These are phyloP conservation scores for Nephelium lappaceum DNA, from an alignment of 345 rosid genomes.

Conservation along the genomic window DNA sequence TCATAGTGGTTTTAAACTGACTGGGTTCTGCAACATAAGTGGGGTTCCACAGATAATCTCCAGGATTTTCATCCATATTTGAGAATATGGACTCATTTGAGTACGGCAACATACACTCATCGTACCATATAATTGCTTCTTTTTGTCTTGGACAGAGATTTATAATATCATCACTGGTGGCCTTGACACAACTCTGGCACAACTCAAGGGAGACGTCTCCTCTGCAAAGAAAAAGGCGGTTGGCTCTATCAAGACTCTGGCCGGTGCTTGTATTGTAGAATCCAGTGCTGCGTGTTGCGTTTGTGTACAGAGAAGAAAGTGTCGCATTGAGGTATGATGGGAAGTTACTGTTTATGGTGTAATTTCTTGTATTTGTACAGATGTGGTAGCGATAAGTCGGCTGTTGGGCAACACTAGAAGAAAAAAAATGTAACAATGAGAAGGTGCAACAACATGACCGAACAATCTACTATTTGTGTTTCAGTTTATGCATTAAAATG, in stretches of 20 bases:
- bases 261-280: slow-evolving; percentile 17
- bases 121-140: slow-evolving; percentile 41
- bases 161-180: slow-evolving; percentile 5
- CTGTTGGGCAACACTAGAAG: background rate
- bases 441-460: background rate
- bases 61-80: slow-evolving; percentile 22
- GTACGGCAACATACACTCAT: slow-evolving; percentile 46
- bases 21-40: slow-evolving; percentile 31
- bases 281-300: background rate
- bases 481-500: background rate
- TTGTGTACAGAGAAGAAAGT: slow-evolving; percentile 23
- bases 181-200: slow-evolving; percentile 18
- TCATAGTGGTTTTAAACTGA: slow-evolving; percentile 1
- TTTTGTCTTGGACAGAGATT: slow-evolving; percentile 38
- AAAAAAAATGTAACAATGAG: background rate
- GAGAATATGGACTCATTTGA: slow-evolving; percentile 41
- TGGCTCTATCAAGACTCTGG: slow-evolving; percentile 3
- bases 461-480: background rate
- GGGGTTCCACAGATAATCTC: slow-evolving; percentile 5
- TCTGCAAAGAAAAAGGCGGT: slow-evolving; percentile 28
- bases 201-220: background rate
- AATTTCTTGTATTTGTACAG: background rate
- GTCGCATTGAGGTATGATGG: slow-evolving; percentile 21
- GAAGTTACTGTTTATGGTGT: slow-evolving; percentile 14
- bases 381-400: background rate